A percentile compares a stretch with the other conserved stretches of the same genome.
phyloP scores from a whole-genome alignment of 352 stramenopile genomes.

The Phytophthora cajani region DNA sequence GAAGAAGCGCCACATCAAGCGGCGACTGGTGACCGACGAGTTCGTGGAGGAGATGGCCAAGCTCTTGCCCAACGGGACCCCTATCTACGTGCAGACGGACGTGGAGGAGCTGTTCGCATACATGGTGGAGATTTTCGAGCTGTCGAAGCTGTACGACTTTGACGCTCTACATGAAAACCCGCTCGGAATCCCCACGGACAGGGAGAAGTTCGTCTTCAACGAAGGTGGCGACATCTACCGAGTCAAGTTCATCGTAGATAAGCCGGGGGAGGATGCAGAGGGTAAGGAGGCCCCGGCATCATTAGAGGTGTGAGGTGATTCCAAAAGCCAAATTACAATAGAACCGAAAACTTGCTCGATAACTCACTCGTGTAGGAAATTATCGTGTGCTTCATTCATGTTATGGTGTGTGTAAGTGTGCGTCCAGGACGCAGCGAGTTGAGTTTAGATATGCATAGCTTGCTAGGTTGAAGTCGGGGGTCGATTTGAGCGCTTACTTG shows the following conservation, averaged over 20 bases:
- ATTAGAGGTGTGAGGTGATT: constrained; percentile 12
- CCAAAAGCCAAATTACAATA: neutral
- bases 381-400: constrained; percentile 23
- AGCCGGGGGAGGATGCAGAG: constrained; percentile 1
- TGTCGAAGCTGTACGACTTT: constrained; percentile 48
- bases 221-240: constrained; percentile 81
- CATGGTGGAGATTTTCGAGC: constrained; percentile 84
- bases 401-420: constrained; percentile 15
- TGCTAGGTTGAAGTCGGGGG: neutral
- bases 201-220: constrained; percentile 70
- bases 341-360: neutral
- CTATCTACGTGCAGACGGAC: constrained; percentile 85
- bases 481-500: constrained; percentile 68
- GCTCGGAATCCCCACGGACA: constrained; percentile 74
- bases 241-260: constrained; percentile 52
- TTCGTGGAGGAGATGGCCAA: constrained; percentile 73
- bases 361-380: constrained; percentile 15
- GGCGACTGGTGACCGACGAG: constrained; percentile 71
- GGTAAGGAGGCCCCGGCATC: neutral
- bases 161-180: constrained; percentile 58
- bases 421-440: constrained; percentile 10
- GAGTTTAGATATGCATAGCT: constrained; percentile 29
- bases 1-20: constrained; percentile 89
- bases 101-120: constrained; percentile 84
- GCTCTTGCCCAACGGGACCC: constrained; percentile 58